Evolutionary conservation across 306 rosid species (phyloP).

Genomic region (Dalbergia oliveri): DNA sequence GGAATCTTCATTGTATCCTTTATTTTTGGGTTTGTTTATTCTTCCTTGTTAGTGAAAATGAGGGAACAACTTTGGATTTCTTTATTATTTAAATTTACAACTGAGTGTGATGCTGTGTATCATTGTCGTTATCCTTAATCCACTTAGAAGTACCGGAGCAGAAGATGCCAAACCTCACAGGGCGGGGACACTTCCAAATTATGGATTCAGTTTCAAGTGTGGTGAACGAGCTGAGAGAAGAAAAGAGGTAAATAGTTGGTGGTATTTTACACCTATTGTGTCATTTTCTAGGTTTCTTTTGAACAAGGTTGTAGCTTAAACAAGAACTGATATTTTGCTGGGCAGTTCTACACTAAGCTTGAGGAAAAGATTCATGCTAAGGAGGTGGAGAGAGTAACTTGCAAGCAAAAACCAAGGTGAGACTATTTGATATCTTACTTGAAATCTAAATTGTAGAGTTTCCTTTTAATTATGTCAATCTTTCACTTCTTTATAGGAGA

Average conservation of each 20-base stretch:
- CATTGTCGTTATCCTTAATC: constrained; percentile 61
- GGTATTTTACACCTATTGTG: constrained; percentile 14
- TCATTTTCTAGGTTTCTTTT: constrained; percentile 26
- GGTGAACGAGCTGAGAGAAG: constrained; percentile 96
- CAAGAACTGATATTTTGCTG: constrained; percentile 38
- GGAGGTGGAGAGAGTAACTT: constrained; percentile 83
- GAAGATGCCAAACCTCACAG: constrained; percentile 70
- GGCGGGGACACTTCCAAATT: constrained; percentile 81
- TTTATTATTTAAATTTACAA: constrained; percentile 6
- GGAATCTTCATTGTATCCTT: constrained; percentile 84
- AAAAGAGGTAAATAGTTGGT: constrained; percentile 77
- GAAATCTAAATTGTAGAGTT: constrained; percentile 18
- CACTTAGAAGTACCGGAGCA: constrained; percentile 58
- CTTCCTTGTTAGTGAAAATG: constrained; percentile 20
- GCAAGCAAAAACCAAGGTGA: constrained; percentile 92
- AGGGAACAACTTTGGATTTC: constrained; percentile 18
- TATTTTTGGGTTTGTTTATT: constrained; percentile 32
- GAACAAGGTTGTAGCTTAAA: constrained; percentile 36
- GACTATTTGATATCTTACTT: constrained; percentile 39
- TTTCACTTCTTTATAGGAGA: constrained; percentile 66
- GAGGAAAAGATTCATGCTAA: constrained; percentile 96
- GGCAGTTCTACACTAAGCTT: constrained; percentile 88
- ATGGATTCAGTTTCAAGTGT: constrained; percentile 92
- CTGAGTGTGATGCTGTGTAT: constrained; percentile 23
- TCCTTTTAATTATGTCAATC: constrained; percentile 28